A percentile compares a stretch with the other conserved stretches of the same genome.
phyloP scores from a whole-genome alignment of 371 early-diverging fungal species.

The Circinella minor region DNA sequence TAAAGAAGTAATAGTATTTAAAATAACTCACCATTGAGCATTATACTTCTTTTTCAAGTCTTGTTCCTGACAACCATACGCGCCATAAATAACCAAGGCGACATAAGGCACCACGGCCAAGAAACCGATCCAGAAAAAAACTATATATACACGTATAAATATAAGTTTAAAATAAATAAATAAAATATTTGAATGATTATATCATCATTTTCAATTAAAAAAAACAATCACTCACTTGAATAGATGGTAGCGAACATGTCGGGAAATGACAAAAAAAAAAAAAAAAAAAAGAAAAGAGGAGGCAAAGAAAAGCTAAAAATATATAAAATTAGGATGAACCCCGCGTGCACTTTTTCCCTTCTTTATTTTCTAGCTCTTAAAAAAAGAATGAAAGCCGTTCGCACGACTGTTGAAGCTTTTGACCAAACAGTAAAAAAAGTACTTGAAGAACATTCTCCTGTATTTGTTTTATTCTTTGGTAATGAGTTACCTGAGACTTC shows the following conservation, averaged over 20 bases:
- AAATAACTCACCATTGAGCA: slow-evolving; percentile 56
- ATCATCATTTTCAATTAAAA: not conserved
- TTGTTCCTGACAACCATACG: slow-evolving; percentile 58
- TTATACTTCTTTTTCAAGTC: slow-evolving; percentile 63
- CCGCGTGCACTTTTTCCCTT: not conserved
- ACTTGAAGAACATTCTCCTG: slow-evolving; percentile 31
- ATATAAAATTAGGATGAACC: too few relatives aligned
- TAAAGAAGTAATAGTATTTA: not conserved
- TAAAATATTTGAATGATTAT: too few relatives aligned
- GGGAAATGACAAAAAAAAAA: not conserved
- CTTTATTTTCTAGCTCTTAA: too few relatives aligned
- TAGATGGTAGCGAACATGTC: not conserved
- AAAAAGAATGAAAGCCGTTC: slow-evolving; percentile 22
- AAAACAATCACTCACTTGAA: not conserved
- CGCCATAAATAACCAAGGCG: slow-evolving; percentile 48
- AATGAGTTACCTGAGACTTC: slow-evolving; percentile 46
- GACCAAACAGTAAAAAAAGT: slow-evolving; percentile 37
- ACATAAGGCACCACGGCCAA: slow-evolving; percentile 52
- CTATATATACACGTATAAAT: slow-evolving; percentile 13
- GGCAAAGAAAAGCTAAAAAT: too few relatives aligned
- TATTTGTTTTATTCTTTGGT: slow-evolving; percentile 54
- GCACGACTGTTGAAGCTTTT: slow-evolving; percentile 36
- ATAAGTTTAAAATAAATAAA: too few relatives aligned
- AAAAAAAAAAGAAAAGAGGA: not conserved
- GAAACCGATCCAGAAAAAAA: slow-evolving; percentile 53